A percentile compares a stretch with the other conserved stretches of the same genome.
Conservation (phyloP, 2,329 filamentous ascomycete species). For the Chaetoscypha palmicola region DNA sequence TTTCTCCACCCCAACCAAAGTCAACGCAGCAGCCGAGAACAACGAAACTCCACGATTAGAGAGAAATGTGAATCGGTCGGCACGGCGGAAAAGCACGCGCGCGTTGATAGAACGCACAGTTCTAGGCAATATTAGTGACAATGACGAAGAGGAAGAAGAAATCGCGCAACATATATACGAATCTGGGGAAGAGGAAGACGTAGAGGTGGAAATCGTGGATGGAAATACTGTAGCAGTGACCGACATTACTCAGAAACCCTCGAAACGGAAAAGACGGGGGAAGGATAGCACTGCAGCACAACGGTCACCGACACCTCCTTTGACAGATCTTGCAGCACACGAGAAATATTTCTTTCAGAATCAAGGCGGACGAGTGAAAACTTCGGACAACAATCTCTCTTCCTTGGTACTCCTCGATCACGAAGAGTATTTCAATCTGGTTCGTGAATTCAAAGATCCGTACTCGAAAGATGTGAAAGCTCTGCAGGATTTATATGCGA, state of each 20-base stretch:
- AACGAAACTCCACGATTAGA: slow-evolving; percentile 25
- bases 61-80: slow-evolving; percentile 66
- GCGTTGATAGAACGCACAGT: slow-evolving; percentile 67
- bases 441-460: slow-evolving; percentile 55
- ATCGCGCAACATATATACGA: slow-evolving; percentile 64
- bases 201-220: slow-evolving; percentile 26
- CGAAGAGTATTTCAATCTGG: slow-evolving; percentile 77
- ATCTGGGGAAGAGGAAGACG: slow-evolving; percentile 34
- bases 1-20: slow-evolving; percentile 28
- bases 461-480: slow-evolving; percentile 65
- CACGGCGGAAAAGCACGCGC: slow-evolving; percentile 75
- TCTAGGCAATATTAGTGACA: slow-evolving; percentile 57
- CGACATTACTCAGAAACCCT: slow-evolving; percentile 39
- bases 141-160: slow-evolving; percentile 62
- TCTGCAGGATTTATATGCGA: slow-evolving; percentile 66
- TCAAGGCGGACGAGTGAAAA: slow-evolving; percentile 70
- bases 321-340: slow-evolving; percentile 74
- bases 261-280: slow-evolving; percentile 43
- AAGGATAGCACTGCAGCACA: slow-evolving; percentile 43
- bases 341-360: slow-evolving; percentile 95
- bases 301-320: slow-evolving; percentile 56
- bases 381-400: slow-evolving; percentile 77
- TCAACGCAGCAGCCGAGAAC: slow-evolving; percentile 8
- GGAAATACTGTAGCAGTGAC: slow-evolving; percentile 29
- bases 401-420: slow-evolving; percentile 74